A percentile compares a stretch with the other conserved stretches of the same genome.
Evolutionary conservation across 2,329 filamentous ascomycete genomes (phyloP).

Genomic region (Cladophialophora yegresii): DNA sequence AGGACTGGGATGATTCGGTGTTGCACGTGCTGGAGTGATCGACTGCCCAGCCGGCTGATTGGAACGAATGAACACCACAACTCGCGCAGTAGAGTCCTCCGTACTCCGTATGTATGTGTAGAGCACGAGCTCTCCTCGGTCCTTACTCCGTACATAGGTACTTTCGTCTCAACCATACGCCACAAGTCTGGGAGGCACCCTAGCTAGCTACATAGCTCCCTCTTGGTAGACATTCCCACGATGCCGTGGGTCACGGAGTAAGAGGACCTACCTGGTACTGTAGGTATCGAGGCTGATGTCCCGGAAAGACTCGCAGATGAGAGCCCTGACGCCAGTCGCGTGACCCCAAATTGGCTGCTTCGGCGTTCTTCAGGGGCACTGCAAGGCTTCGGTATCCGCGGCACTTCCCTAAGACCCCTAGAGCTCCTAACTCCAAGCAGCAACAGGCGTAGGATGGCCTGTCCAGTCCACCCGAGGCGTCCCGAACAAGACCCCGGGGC

Average conservation of each 20-base stretch:
- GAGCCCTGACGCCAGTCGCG: background rate
- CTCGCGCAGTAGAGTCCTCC: too few species aligned
- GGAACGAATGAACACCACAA: background rate
- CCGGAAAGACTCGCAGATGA: background rate
- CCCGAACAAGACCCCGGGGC: constrained; percentile 11
- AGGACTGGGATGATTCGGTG: background rate
- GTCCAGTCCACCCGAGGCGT: constrained; percentile 7
- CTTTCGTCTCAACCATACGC: background rate
- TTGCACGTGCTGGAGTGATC: background rate
- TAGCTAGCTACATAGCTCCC: background rate
- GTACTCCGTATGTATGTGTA: too few species aligned
- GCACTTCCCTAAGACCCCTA: constrained; percentile 1
- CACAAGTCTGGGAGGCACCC: background rate
- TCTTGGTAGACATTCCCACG: background rate
- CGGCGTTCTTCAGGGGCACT: constrained; percentile 5
- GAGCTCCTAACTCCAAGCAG: constrained; percentile 4
- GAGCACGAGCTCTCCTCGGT: background rate
- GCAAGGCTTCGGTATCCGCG: constrained; percentile 7
- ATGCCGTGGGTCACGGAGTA: background rate
- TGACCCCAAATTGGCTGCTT: background rate
- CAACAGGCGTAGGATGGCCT: background rate
- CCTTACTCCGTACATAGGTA: too few species aligned
- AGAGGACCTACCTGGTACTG: background rate
- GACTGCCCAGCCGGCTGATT: background rate
- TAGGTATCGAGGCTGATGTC: background rate